Conservation (phyloP, 2,329 filamentous ascomycete genomes). For the Tolypocladium ophioglossoides region DNA sequence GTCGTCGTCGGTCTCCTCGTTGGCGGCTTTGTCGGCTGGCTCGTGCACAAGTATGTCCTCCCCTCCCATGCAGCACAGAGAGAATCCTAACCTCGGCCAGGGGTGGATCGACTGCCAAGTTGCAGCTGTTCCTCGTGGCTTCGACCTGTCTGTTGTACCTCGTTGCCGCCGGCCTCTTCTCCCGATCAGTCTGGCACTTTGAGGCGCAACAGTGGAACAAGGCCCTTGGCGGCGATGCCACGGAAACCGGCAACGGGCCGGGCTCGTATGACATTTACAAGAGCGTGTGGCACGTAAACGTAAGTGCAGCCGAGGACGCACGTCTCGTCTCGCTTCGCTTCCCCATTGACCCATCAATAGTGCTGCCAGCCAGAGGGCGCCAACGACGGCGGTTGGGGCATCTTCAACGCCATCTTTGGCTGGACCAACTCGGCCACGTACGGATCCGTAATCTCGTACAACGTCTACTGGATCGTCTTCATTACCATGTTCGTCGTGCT, state of each 20-base stretch:
- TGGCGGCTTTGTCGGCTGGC: slow-evolving; percentile 56
- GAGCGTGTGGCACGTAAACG: slow-evolving; percentile 76
- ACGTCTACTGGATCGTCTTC: slow-evolving; percentile 73
- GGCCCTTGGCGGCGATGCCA: slow-evolving; percentile 46
- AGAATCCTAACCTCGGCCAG: slow-evolving; percentile 11
- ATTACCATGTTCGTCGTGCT: slow-evolving; percentile 58
- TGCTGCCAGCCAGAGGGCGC: slow-evolving; percentile 68
- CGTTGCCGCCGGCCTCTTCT: slow-evolving; percentile 74
- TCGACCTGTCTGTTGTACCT: slow-evolving; percentile 80
- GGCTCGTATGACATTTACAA: slow-evolving; percentile 71
- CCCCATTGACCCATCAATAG: slow-evolving; percentile 23
- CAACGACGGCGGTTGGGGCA: slow-evolving; percentile 71
- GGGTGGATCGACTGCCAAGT: slow-evolving; percentile 29
- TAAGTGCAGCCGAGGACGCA: slow-evolving; percentile 25
- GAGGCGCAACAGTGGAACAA: slow-evolving; percentile 61
- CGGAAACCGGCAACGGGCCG: slow-evolving; percentile 44
- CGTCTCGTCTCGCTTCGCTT: background rate
- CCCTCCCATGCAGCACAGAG: background rate
- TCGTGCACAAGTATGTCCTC: slow-evolving; percentile 62
- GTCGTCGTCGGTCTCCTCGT: slow-evolving; percentile 61
- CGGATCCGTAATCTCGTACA: slow-evolving; percentile 78
- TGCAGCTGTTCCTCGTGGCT: slow-evolving; percentile 67
- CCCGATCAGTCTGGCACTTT: slow-evolving; percentile 64
- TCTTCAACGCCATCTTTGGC: slow-evolving; percentile 77
- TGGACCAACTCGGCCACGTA: slow-evolving; percentile 87